phyloP scores from a whole-genome alignment of 2,329 filamentous ascomycete species.

The Xylariaceae sp. region DNA sequence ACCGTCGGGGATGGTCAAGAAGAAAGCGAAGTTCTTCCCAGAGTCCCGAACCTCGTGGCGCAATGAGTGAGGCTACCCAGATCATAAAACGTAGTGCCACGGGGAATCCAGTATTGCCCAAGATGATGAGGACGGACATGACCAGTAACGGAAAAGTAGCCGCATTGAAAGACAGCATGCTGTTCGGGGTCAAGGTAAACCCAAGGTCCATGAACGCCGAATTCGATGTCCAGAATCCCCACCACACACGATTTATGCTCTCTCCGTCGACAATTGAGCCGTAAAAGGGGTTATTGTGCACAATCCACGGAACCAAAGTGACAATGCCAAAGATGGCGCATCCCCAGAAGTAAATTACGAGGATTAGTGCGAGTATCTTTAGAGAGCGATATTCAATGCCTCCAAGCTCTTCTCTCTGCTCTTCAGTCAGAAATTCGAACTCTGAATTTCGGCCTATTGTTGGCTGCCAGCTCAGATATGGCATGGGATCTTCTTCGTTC shows the following conservation, averaged over 20 bases:
- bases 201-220: slow-evolving; percentile 95
- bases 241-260: slow-evolving; percentile 71
- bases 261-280: slow-evolving; percentile 55
- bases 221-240: slow-evolving; percentile 82
- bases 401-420: slow-evolving; percentile 89
- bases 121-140: slow-evolving; percentile 80
- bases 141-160: slow-evolving; percentile 71
- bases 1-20: slow-evolving; percentile 88
- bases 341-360: slow-evolving; percentile 74
- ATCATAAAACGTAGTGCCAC: slow-evolving; percentile 92
- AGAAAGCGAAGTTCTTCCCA: slow-evolving; percentile 91
- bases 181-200: slow-evolving; percentile 85
- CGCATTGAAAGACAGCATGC: slow-evolving; percentile 82
- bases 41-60: slow-evolving; percentile 59
- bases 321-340: slow-evolving; percentile 74
- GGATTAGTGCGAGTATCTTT: slow-evolving; percentile 74
- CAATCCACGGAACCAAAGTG: slow-evolving; percentile 75
- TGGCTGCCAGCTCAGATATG: slow-evolving; percentile 90
- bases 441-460: slow-evolving; percentile 90
- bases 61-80: slow-evolving; percentile 67
- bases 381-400: slow-evolving; percentile 94
- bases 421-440: slow-evolving; percentile 80
- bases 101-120: slow-evolving; percentile 93
- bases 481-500: slow-evolving; percentile 55
- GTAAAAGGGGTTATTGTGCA: slow-evolving; percentile 55